Base-by-base conservation (phyloP, 139 green algal species). In the Chlamydomonas schloesseri region DNA sequence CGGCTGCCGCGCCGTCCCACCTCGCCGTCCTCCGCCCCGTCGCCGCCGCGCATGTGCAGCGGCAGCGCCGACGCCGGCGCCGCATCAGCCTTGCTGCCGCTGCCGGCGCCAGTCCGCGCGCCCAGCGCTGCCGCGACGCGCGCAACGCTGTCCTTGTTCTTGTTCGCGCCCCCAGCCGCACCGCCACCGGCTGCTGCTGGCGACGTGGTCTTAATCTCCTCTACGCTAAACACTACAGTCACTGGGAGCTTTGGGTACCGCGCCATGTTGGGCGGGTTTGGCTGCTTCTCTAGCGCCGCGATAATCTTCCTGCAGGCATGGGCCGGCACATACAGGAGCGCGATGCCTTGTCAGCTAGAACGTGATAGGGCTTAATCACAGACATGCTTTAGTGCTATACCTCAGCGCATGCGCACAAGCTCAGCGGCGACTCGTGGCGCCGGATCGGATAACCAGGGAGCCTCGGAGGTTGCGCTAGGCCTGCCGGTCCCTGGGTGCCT, bases 241-340 rank as follows among this genome's bases (percentile, higher is more conserved):
- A 42, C 28, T 23, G 86, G 86, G 4, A 69, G 53, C 53, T 83
- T 83, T 26, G 86, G 82, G 46, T 90, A 90, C 9, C 46, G 31
- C 26, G 69, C 29, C n/a, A 82, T 18, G 78, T 87, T 74, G 60
- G 70, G 68, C 53, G 86, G 86, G 75, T 90, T 87, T 18, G 78
- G 53, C 33, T 68, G 18, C 57, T 53, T 55, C 31, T 74, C 64
- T 57, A 89, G 76, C 42, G 71, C 21, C 8, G 55, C 29, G 13
- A 84, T 37, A 5, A 89, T 67, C 47, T 73, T 73, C 67, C 84
- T 89, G 69, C 23, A 33, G n/a, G 76, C 4, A 24, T n/a, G 31
- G 21, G 68, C 42, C 55, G 3, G 11, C 46, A 8, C 42, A 50
- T 8, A 50, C 42, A 50, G 42, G 42, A 5, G 42, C 42, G 42